Base-by-base conservation (phyloP, 1,284 basidiomycete species). In the Polyporus tsugae region DNA sequence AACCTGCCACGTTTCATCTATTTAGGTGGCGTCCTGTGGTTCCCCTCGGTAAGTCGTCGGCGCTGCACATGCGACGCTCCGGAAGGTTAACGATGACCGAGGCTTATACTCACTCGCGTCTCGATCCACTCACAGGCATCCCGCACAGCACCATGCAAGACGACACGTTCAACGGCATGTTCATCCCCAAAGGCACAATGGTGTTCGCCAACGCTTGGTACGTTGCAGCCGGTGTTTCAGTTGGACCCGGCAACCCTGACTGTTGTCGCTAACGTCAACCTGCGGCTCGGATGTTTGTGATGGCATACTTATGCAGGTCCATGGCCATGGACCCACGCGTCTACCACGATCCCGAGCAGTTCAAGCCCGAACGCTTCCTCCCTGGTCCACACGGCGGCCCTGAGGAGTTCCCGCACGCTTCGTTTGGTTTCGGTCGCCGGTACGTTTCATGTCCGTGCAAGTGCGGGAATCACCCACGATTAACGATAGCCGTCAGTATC, bases 351-450 rank as follows among this genome's bases (percentile, higher is more conserved):
- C 72, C 75, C 19, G 66, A 73, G 44, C 53, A 52, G 2, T 75
- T 74, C 68, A 65, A 66, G n/a, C 74, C 74, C 15, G 75, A 75
- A 63, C 71, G 73, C 6, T 75, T 73, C 69, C 67, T 72, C 10
- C 61, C 69, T 61, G 63, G 60, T 41, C 63, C 64, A n/a, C 60
- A 69, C 22, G 63, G 72, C 62, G 49, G 35, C 13, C 49, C 66
- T 22, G 64, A 65, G 38, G 62, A 68, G 55, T 67, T 71, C 67
- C 63, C 70, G 60, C 64, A 71, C 42, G 69, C 60, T 15, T 72
- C 72, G 15, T 77, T 76, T 60, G 76, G 76, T 13, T 77, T 76
- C 55, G 76, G 76, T 33, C 69, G 76, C 39, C 65, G 76, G 75
- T 75, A 66, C 35, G 72, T 41, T 15, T 62, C 42, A 36, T 35